Evolutionary conservation across 768 basidiomycete genomes (phyloP).

Genomic region (Lactifluus pinguis): DNA sequence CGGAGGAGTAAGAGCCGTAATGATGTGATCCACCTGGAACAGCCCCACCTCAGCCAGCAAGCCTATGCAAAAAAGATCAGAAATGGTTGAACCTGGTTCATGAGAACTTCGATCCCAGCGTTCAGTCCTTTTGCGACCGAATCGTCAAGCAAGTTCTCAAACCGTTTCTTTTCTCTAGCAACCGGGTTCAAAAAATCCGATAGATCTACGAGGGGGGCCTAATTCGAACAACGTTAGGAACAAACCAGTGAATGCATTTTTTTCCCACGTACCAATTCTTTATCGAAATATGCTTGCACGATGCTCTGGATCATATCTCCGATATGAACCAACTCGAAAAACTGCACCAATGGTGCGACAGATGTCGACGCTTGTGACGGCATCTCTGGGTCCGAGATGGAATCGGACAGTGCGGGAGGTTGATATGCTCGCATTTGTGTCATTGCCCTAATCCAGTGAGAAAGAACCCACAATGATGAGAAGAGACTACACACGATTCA

Average conservation of each 20-base stretch:
- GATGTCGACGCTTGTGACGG: slow-evolving; percentile 11
- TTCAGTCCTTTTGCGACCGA: slow-evolving; percentile 91
- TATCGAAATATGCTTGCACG: slow-evolving; percentile 97
- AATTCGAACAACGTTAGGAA: neutral
- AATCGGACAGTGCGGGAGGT: slow-evolving; percentile 55
- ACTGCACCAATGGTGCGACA: slow-evolving; percentile 90
- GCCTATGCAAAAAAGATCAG: neutral
- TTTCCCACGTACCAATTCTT: slow-evolving; percentile 60
- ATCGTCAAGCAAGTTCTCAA: slow-evolving; percentile 88
- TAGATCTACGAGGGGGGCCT: slow-evolving; percentile 84
- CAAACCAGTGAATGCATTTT: neutral
- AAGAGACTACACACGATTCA: slow-evolving; percentile 23
- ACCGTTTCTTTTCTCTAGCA: slow-evolving; percentile 93
- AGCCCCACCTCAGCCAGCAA: neutral
- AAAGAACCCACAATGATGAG: neutral
- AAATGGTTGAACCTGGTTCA: slow-evolving; percentile 65
- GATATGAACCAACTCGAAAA: slow-evolving; percentile 94
- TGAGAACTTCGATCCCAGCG: slow-evolving; percentile 89
- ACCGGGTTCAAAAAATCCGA: slow-evolving; percentile 91
- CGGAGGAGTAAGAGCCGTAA: slow-evolving; percentile 69
- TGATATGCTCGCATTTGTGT: slow-evolving; percentile 85
- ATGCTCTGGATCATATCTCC: slow-evolving; percentile 97
- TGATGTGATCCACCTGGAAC: slow-evolving; percentile 83
- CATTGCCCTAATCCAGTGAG: slow-evolving; percentile 52
- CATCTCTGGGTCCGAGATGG: slow-evolving; percentile 56